Percentiles rank a stretch among this genome's conserved stretches.
phyloP scores from a whole-genome alignment of 2,329 filamentous ascomycete genomes.

The Lachnellula hyalina region DNA sequence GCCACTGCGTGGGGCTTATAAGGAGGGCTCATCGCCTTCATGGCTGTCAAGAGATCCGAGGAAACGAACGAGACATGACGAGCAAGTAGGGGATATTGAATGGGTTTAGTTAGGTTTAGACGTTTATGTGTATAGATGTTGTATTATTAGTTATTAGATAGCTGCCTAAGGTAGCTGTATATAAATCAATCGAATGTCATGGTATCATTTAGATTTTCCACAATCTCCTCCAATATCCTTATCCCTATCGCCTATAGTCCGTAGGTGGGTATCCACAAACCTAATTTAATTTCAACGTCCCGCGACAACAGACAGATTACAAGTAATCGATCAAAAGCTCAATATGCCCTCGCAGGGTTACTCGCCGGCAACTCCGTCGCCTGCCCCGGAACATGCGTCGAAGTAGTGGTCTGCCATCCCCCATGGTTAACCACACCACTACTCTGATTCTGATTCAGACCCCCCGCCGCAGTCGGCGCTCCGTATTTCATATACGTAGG shows the following conservation, averaged over 20 bases:
- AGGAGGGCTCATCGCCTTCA: too few relatives aligned
- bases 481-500: not conserved
- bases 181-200: not conserved
- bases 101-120: too few relatives aligned
- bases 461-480: not conserved
- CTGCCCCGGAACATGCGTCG: not conserved
- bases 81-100: not conserved
- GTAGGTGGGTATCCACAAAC: too few relatives aligned
- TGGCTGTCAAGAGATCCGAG: too few relatives aligned
- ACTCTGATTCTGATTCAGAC: not conserved
- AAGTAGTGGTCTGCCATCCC: not conserved
- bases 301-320: too few relatives aligned
- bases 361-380: not conserved
- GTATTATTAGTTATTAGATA: not conserved
- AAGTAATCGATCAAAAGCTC: too few relatives aligned
- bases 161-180: not conserved
- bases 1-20: too few relatives aligned
- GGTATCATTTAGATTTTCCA: not conserved
- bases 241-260: not conserved
- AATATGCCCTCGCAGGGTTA: too few relatives aligned
- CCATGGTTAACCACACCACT: not conserved
- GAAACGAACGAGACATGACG: too few relatives aligned
- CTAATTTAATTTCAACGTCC: too few relatives aligned
- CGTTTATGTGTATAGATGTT: not conserved
- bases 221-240: not conserved